phyloP scores from a whole-genome alignment of 1,139 yeast species.

The Zygoascus hellenicus region DNA sequence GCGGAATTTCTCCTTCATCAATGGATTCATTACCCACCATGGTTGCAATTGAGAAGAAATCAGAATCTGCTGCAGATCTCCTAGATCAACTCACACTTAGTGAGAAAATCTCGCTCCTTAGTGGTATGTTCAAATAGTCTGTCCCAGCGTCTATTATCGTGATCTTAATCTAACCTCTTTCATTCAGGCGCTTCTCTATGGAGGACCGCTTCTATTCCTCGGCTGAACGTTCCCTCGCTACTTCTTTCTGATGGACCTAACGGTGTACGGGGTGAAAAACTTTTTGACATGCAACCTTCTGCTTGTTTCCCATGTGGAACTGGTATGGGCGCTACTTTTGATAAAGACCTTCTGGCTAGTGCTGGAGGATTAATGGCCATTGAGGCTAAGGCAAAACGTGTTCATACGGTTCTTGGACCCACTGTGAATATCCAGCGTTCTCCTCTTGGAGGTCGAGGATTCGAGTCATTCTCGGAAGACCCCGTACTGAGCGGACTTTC shows the following conservation, averaged over 20 bases:
- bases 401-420: conserved; percentile 50
- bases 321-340: conserved; percentile 41
- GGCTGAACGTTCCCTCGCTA: conserved; percentile 40
- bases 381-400: conserved; percentile 47
- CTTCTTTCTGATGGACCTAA: conserved; percentile 49
- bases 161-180: conserved; percentile 42
- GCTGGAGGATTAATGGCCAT: conserved; percentile 46
- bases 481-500: conserved; percentile 51
- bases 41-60: neutral
- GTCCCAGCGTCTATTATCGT: conserved; percentile 45
- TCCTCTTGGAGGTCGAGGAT: conserved; percentile 59
- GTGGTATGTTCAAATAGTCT: conserved; percentile 40
- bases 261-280: conserved; percentile 50
- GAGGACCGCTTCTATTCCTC: conserved; percentile 48
- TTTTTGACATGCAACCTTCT: conserved; percentile 44
- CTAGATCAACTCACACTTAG: conserved; percentile 41
- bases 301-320: conserved; percentile 52
- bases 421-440: conserved; percentile 40
- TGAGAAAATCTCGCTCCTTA: conserved; percentile 46
- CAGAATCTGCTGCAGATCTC: conserved; percentile 36
- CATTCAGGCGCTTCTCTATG: conserved; percentile 50
- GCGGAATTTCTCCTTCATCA: too few relatives aligned
- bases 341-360: conserved; percentile 37
- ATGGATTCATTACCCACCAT: neutral
- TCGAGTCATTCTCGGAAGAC: conserved; percentile 59